A percentile compares a stretch with the other conserved stretches of the same genome.
phyloP scores from a whole-genome alignment of 2,329 filamentous ascomycete genomes.

The Claviceps cyperi region DNA sequence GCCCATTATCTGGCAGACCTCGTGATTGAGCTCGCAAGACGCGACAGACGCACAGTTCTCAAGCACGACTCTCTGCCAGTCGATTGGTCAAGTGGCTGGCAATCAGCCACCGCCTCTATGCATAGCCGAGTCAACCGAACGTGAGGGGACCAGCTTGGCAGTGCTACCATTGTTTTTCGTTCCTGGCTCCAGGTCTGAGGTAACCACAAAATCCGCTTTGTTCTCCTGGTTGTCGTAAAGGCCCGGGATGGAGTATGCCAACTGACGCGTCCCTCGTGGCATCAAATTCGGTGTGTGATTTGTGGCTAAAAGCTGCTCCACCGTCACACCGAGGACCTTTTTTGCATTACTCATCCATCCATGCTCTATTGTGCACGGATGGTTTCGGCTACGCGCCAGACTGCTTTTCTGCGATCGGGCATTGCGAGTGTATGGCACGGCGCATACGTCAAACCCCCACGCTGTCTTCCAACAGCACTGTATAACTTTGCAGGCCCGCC shows the following conservation, averaged over 20 bases:
- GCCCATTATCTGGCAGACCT: not conserved
- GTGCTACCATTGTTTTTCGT: not conserved
- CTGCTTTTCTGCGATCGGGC: not conserved
- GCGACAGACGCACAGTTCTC: not conserved
- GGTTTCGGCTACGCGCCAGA: not conserved
- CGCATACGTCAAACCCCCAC: not conserved
- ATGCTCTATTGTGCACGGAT: too few species aligned
- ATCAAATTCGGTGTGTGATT: not conserved
- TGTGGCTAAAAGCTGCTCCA: too few species aligned
- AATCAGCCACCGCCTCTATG: not conserved
- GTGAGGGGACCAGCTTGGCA: not conserved
- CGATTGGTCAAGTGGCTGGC: not conserved
- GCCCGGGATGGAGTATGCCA: not conserved
- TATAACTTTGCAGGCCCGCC: not conserved
- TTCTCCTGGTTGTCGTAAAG: not conserved
- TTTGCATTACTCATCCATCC: not conserved
- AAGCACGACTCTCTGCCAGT: not conserved
- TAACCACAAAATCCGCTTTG: not conserved
- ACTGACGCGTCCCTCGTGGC: not conserved
- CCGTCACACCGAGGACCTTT: not conserved
- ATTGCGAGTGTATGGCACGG: not conserved
- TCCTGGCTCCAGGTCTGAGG: constrained; percentile 1
- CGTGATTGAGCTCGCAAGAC: not conserved
- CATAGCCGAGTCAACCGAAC: not conserved
- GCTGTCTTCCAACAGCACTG: not conserved